Evolutionary conservation across 2,329 filamentous ascomycete genomes (phyloP), one percentile per base, ranked within the genome.

Genomic region (Exophiala dermatitidis): DNA sequence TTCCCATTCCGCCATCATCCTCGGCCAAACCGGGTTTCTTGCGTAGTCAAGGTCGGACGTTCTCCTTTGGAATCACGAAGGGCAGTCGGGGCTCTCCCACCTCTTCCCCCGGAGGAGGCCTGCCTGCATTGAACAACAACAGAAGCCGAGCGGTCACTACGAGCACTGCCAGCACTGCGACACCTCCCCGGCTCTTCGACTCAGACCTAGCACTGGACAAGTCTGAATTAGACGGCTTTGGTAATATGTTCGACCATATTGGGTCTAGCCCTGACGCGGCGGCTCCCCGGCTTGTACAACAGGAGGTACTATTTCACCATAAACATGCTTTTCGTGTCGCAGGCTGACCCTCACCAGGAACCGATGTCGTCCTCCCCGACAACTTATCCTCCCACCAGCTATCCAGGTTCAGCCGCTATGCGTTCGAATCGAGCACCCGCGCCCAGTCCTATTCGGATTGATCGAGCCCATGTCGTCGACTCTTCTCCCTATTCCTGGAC

Each of bases 401-500:
- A 51, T 50, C 48, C 54, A 29, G 49, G 34, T 12, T 36, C 46
- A 7, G 33, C 42, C 37, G n/a, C 37, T 5, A 10, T 36, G 3
- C 56, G 54, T 26, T 12, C 48, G 28, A 48, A 28, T 19, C 50
- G 56, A 41, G 55, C 60, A 33, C 52, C 66, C 19, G 63, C 64
- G n/a, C 67, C 71, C 10, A 52, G 69, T 28, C 72, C 77, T 6
- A 72, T 77, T 52, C 70, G 68, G 46, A 72, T 72, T 48, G 69
- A 76, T 59, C 68, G 68, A 50, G 69, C 70, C 32, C 65, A 69
- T 49, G 64, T 71, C 31, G 66, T 76, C 12, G 74, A 77, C 49
- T 66, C 72, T 12, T 75, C 76, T 10, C 74, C 75, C 49, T 74
- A 74, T 58, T 79, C 77, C 30, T 78, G 74, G 73, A 73, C 72